A percentile compares a stretch with the other conserved stretches of the same genome.
Conservation (phyloP, 1,284 basidiomycete genomes). For the Rhodotorula sp. region DNA sequence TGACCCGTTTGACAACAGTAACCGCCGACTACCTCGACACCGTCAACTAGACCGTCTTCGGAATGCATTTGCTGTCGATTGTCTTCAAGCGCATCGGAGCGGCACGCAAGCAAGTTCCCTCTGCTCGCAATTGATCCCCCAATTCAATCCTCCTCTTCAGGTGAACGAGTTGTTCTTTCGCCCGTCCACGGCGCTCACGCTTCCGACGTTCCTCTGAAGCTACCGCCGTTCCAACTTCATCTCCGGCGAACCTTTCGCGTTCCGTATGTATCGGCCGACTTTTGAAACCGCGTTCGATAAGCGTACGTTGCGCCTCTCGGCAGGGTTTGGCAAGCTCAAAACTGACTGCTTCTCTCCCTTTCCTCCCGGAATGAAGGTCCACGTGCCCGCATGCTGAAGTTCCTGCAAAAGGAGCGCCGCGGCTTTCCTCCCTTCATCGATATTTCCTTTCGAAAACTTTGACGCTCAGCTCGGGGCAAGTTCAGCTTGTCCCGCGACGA, state of each 20-base stretch:
- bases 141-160: constrained; percentile 56
- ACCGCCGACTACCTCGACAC: constrained; percentile 59
- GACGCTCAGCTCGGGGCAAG: constrained; percentile 66
- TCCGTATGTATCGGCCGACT: constrained; percentile 65
- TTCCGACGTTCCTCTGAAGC: constrained; percentile 40
- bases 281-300: constrained; percentile 72
- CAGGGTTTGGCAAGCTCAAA: background rate
- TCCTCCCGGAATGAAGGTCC: constrained; percentile 67
- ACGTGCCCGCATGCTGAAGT: constrained; percentile 74
- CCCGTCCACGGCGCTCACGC: constrained; percentile 36
- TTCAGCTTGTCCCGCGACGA: constrained; percentile 73
- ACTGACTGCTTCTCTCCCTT: background rate
- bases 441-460: constrained; percentile 57
- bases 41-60: constrained; percentile 73
- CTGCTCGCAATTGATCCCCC: constrained; percentile 64
- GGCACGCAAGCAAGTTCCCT: constrained; percentile 62
- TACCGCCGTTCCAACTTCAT: constrained; percentile 55
- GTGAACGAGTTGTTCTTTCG: constrained; percentile 33
- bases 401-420: constrained; percentile 59
- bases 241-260: constrained; percentile 63
- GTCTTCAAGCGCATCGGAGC: constrained; percentile 53
- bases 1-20: constrained; percentile 75
- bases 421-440: constrained; percentile 48
- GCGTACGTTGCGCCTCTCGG: background rate
- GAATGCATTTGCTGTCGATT: constrained; percentile 70